Conservation (phyloP, 148 eudicot species). For the Rhododendron vialii region DNA sequence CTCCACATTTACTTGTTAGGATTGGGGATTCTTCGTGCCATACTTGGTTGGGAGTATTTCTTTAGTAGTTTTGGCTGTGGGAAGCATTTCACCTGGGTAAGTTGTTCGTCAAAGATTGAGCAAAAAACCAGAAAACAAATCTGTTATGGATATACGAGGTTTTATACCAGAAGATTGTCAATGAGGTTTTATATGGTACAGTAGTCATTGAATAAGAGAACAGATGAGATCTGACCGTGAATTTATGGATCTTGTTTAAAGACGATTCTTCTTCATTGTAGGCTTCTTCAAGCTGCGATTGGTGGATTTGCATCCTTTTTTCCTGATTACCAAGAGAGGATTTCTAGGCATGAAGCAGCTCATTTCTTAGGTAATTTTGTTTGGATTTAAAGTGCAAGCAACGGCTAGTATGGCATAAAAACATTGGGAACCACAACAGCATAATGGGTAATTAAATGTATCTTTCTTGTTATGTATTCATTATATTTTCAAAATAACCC, state of each 20-base stretch:
- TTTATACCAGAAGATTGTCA: neutral
- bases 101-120: conserved; percentile 7
- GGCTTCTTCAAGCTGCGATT: conserved; percentile 97
- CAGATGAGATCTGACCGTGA: neutral
- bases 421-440: neutral
- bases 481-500: neutral
- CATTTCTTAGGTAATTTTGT: conserved; percentile 70
- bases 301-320: conserved; percentile 69
- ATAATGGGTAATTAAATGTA: neutral
- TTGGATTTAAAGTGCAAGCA: neutral
- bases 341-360: conserved; percentile 95
- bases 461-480: neutral
- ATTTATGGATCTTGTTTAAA: neutral
- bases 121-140: neutral
- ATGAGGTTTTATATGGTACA: neutral
- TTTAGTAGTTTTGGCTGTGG: conserved; percentile 81
- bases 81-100: conserved; percentile 94
- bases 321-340: conserved; percentile 90
- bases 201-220: neutral
- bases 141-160: neutral
- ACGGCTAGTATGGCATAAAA: neutral
- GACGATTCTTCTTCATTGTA: conserved; percentile 18
- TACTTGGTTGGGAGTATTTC: conserved; percentile 90
- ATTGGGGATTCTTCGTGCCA: conserved; percentile 97
- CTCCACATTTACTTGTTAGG: conserved; percentile 37